phyloP scores from a whole-genome alignment of 2,329 filamentous ascomycete genomes.

The Colletotrichum scovillei region DNA sequence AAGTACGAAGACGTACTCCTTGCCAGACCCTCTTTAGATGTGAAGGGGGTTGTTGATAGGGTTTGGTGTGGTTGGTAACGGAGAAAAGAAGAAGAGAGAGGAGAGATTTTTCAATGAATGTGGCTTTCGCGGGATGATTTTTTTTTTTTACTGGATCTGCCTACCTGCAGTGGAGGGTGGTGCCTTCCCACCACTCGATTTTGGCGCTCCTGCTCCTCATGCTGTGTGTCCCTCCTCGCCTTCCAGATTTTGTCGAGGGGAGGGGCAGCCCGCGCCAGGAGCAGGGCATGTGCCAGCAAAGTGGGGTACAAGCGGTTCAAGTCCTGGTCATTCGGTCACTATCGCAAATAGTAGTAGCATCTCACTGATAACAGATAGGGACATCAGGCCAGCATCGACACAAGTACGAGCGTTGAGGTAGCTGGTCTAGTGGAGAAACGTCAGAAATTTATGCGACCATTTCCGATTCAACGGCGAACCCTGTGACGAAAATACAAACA shows the following conservation, averaged over 20 bases:
- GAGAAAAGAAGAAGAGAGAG: conserved; percentile 48
- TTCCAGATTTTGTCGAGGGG: conserved; percentile 30
- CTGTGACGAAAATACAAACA: conserved; percentile 2
- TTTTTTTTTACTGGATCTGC: conserved; percentile 36
- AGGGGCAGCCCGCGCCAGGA: not conserved
- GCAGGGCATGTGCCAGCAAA: conserved; percentile 28
- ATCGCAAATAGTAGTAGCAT: not conserved
- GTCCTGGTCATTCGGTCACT: conserved; percentile 8
- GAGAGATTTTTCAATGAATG: conserved; percentile 51
- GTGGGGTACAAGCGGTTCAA: conserved; percentile 4
- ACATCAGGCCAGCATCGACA: not conserved
- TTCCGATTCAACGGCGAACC: not conserved
- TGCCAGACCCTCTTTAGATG: conserved; percentile 60
- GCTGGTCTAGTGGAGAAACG: conserved; percentile 7
- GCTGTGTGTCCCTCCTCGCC: conserved; percentile 9
- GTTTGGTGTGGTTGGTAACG: conserved; percentile 60
- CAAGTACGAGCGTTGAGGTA: conserved; percentile 32
- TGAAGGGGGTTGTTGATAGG: conserved; percentile 58
- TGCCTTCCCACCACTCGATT: conserved; percentile 20
- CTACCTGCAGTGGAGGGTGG: conserved; percentile 22
- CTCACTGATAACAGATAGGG: not conserved
- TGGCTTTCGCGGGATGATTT: conserved; percentile 37
- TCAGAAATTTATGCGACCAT: conserved; percentile 26
- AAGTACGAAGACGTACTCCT: conserved; percentile 70
- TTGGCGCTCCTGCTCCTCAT: not conserved